Conservation (phyloP, 1,284 basidiomycete genomes). For the Ganoderma meredithae region DNA sequence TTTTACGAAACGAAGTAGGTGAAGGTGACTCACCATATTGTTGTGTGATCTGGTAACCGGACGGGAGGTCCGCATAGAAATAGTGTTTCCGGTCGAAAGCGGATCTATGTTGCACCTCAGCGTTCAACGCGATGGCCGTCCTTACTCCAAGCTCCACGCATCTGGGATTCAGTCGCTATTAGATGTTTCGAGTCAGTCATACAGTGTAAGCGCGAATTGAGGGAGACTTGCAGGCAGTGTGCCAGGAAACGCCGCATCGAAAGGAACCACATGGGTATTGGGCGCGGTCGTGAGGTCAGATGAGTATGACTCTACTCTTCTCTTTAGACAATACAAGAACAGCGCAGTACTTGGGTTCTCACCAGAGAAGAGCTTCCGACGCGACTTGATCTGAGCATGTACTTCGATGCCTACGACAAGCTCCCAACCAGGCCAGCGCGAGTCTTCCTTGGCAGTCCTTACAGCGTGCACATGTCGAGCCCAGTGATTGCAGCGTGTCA, state of each 20-base stretch:
- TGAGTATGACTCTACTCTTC: constrained; percentile 44
- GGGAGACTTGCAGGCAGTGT: constrained; percentile 79
- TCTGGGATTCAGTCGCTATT: constrained; percentile 77
- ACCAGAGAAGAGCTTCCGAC: constrained; percentile 92
- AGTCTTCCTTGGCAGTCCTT: constrained; percentile 40
- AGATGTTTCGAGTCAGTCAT: constrained; percentile 11
- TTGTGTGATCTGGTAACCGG: constrained; percentile 98
- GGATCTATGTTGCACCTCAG: constrained; percentile 76
- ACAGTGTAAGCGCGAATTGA: neutral
- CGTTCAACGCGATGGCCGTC: constrained; percentile 84
- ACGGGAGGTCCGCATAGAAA: constrained; percentile 95
- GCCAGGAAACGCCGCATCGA: constrained; percentile 94
- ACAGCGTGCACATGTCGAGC: constrained; percentile 29
- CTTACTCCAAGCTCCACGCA: constrained; percentile 86
- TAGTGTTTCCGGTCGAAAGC: constrained; percentile 98
- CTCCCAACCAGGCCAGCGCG: constrained; percentile 75
- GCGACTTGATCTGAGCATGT: constrained; percentile 92
- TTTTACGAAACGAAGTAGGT: neutral
- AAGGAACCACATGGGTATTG: constrained; percentile 83
- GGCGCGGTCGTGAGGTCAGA: constrained; percentile 60
- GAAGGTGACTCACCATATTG: constrained; percentile 74
- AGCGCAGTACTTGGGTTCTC: constrained; percentile 37
- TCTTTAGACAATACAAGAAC: neutral
- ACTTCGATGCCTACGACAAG: constrained; percentile 95
- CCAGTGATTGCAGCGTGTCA: constrained; percentile 16